Evolutionary conservation across 2,329 filamentous ascomycete genomes (phyloP).

Genomic region (Clathrospora elynae): DNA sequence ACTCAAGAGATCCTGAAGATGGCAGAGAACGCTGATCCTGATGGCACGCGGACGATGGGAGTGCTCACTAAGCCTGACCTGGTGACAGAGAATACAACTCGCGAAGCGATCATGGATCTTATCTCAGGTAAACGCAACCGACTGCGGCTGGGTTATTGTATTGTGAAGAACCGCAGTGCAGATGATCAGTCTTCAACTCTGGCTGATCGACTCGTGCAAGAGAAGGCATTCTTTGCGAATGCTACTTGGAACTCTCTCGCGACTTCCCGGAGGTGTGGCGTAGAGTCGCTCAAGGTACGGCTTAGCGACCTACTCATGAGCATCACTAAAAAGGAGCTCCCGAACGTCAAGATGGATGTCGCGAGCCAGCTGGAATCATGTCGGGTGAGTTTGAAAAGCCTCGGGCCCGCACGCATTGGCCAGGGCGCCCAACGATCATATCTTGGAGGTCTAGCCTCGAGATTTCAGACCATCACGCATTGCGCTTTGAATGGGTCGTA

Average conservation of each 20-base stretch:
- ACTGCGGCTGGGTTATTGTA: slow-evolving; percentile 37
- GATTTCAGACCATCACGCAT: slow-evolving; percentile 47
- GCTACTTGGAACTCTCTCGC: slow-evolving; percentile 1
- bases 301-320: slow-evolving; percentile 1
- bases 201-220: slow-evolving; percentile 6
- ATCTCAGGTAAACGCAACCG: slow-evolving; percentile 10
- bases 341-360: slow-evolving; percentile 3
- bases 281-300: slow-evolving; percentile 4
- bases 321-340: slow-evolving; percentile 6
- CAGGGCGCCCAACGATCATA: slow-evolving; percentile 45
- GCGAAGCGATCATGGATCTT: slow-evolving; percentile 28
- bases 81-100: slow-evolving; percentile 33
- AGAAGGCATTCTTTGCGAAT: slow-evolving; percentile 1
- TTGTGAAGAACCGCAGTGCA: slow-evolving; percentile 41
- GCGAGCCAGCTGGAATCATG: slow-evolving; percentile 1
- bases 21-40: slow-evolving; percentile 34
- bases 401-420: slow-evolving; percentile 46
- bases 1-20: slow-evolving; percentile 9
- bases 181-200: slow-evolving; percentile 35
- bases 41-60: slow-evolving; percentile 43
- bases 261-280: slow-evolving; percentile 2
- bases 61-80: slow-evolving; percentile 48
- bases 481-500: slow-evolving; percentile 48
- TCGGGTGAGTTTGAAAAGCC: slow-evolving; percentile 25
- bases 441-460: slow-evolving; percentile 47